phyloP scores from a whole-genome alignment of 2,329 filamentous ascomycete genomes.

The Ascochyta lentis region DNA sequence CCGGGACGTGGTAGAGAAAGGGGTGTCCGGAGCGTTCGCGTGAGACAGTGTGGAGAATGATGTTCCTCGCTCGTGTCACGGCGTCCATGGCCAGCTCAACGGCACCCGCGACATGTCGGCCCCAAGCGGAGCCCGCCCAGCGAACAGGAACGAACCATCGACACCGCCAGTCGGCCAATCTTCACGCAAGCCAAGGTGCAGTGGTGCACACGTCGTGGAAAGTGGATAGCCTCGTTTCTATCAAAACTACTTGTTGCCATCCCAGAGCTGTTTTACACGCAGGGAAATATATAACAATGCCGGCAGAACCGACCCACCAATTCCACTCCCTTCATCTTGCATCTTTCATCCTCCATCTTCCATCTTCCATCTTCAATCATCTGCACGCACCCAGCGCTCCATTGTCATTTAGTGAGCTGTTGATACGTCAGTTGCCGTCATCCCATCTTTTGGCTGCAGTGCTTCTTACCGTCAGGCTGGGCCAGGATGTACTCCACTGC shows the following conservation, averaged over 20 bases:
- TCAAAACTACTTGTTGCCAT: conserved; percentile 46
- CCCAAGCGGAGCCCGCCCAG: conserved; percentile 6
- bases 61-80: conserved; percentile 34
- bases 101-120: conserved; percentile 2
- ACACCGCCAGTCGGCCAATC: not conserved
- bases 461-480: conserved; percentile 84
- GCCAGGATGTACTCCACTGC: conserved; percentile 92
- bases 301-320: conserved; percentile 40
- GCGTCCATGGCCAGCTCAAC: conserved; percentile 3
- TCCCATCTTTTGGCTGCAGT: too few species aligned
- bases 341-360: conserved; percentile 21
- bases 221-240: conserved; percentile 45
- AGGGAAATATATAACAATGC: conserved; percentile 48
- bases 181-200: not conserved
- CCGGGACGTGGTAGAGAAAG: conserved; percentile 22
- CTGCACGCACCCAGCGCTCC: conserved; percentile 24
- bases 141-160: conserved; percentile 7
- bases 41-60: conserved; percentile 12
- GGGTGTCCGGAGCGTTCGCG: conserved; percentile 15
- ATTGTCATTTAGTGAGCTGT: conserved; percentile 44
- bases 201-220: conserved; percentile 17
- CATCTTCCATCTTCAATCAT: conserved; percentile 15
- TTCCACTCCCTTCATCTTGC: conserved; percentile 36
- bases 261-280: conserved; percentile 49
- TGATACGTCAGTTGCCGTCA: conserved; percentile 26